Percentiles rank a stretch among this genome's conserved stretches.
These are phyloP conservation scores for Sutorius eximius DNA, from an alignment of 1,284 basidiomycete genomes.

Conservation along the genomic window DNA sequence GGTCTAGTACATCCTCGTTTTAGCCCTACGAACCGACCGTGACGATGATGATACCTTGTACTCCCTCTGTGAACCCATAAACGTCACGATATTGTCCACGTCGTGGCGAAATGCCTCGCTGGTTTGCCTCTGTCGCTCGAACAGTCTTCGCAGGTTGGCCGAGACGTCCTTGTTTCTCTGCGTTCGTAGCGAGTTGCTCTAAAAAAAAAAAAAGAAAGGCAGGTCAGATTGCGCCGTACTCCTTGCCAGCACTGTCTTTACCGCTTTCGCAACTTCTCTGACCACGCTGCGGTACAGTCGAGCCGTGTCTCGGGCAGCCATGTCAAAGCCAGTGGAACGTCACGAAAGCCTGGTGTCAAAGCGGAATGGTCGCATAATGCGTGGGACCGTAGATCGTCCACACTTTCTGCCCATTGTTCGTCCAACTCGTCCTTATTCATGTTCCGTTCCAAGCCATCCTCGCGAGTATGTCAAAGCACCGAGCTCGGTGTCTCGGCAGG, in stretches of 20 bases:
- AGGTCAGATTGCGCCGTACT: constrained; percentile 8
- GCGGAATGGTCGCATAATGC: constrained; percentile 8
- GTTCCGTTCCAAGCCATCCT: constrained; percentile 1
- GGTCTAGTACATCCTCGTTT: constrained; percentile 42
- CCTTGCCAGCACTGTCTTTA: constrained; percentile 24
- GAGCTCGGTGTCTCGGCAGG: background rate
- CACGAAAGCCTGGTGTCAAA: constrained; percentile 8
- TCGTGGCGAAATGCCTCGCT: constrained; percentile 43
- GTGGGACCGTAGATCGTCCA: constrained; percentile 20
- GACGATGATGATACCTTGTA: constrained; percentile 41
- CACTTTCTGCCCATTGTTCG: constrained; percentile 26
- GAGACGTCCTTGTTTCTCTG: constrained; percentile 47
- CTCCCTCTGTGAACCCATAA: constrained; percentile 67
- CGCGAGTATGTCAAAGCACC: constrained; percentile 23
- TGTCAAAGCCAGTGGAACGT: constrained; percentile 23
- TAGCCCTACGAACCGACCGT: constrained; percentile 2
- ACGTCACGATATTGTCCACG: constrained; percentile 66
- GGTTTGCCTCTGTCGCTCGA: constrained; percentile 41
- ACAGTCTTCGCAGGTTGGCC: constrained; percentile 58
- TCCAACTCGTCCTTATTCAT: constrained; percentile 5
- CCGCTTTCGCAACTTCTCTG: constrained; percentile 45
- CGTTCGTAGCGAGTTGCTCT: constrained; percentile 45
- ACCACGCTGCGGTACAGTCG: constrained; percentile 45
- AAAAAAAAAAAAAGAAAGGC: background rate
- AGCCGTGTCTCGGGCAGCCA: constrained; percentile 18